Conservation (phyloP, 140 eudicot species). For the Stevia rebaudiana region DNA sequence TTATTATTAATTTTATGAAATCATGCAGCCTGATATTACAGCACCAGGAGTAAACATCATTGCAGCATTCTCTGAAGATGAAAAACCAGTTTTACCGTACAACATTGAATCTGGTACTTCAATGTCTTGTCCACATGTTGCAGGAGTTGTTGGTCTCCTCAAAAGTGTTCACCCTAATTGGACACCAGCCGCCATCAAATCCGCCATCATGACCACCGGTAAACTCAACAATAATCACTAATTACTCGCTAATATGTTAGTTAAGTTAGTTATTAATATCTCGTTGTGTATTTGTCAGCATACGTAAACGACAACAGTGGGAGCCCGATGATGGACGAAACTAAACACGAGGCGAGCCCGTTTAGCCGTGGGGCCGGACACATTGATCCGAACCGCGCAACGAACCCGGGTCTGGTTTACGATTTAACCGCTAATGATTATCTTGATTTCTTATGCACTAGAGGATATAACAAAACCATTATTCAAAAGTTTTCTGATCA, state of each 20-base stretch:
- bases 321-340: slow-evolving; percentile 31
- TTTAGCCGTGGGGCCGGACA: slow-evolving; percentile 63
- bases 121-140: slow-evolving; percentile 68
- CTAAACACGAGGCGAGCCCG: slow-evolving; percentile 31
- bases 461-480: slow-evolving; percentile 28
- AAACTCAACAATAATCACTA: background rate
- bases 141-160: slow-evolving; percentile 58
- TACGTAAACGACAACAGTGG: slow-evolving; percentile 35
- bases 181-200: slow-evolving; percentile 61
- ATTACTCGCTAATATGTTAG: background rate
- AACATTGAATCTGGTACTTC: slow-evolving; percentile 51
- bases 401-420: slow-evolving; percentile 64
- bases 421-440: slow-evolving; percentile 39
- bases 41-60: slow-evolving; percentile 70
- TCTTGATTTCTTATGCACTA: slow-evolving; percentile 49
- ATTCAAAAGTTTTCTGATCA: slow-evolving; percentile 23
- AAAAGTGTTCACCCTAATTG: slow-evolving; percentile 47
- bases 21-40: slow-evolving; percentile 59
- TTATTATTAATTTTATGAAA: background rate
- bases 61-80: slow-evolving; percentile 42
- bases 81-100: slow-evolving; percentile 23
- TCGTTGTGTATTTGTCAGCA: slow-evolving; percentile 23
- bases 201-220: slow-evolving; percentile 75
- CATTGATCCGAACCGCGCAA: slow-evolving; percentile 49
- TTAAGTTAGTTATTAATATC: background rate